Percentiles rank a stretch among this genome's conserved stretches.
These are phyloP conservation scores for Kurtzmaniella quercitrusa DNA, from an alignment of 1,139 yeast genomes.

Conservation along the genomic window DNA sequence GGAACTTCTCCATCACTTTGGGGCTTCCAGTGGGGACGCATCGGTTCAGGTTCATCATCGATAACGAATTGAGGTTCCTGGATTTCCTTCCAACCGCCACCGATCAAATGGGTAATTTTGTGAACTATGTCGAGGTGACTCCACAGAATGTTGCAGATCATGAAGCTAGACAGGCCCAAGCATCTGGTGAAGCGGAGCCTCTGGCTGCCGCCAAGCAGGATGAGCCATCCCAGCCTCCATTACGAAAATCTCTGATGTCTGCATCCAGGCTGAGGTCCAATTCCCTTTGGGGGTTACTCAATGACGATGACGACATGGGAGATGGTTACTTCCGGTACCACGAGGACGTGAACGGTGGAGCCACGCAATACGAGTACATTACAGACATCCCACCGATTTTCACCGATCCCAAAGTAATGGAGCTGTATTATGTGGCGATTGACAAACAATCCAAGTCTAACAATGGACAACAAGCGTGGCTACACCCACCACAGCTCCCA, in stretches of 20 bases:
- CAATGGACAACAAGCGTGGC: slow-evolving; percentile 69
- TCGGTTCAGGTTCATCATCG: slow-evolving; percentile 44
- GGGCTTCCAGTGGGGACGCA: slow-evolving; percentile 48
- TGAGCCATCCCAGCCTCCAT: slow-evolving; percentile 9
- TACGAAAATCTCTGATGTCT: slow-evolving; percentile 27
- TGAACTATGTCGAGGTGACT: slow-evolving; percentile 45
- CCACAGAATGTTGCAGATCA: slow-evolving; percentile 35
- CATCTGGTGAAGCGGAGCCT: slow-evolving; percentile 5
- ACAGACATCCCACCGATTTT: slow-evolving; percentile 86
- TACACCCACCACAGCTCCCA: slow-evolving; percentile 50
- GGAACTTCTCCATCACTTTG: slow-evolving; percentile 34
- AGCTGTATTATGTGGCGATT: slow-evolving; percentile 63
- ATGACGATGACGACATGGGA: slow-evolving; percentile 77
- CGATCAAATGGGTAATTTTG: slow-evolving; percentile 50
- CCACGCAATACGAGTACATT: slow-evolving; percentile 42
- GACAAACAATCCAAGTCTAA: slow-evolving; percentile 65
- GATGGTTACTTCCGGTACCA: slow-evolving; percentile 74
- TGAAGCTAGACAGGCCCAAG: slow-evolving; percentile 17
- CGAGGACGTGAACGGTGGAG: slow-evolving; percentile 47
- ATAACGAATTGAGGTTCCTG: slow-evolving; percentile 43
- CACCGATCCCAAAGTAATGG: slow-evolving; percentile 64
- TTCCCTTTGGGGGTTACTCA: slow-evolving; percentile 53
- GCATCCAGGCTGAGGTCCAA: slow-evolving; percentile 32
- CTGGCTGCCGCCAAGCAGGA: slow-evolving; percentile 7
- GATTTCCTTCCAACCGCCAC: slow-evolving; percentile 48